A percentile compares a stretch with the other conserved stretches of the same genome.
Evolutionary conservation across 345 rosid genomes (phyloP).

Genomic region (Brassica juncea): DNA sequence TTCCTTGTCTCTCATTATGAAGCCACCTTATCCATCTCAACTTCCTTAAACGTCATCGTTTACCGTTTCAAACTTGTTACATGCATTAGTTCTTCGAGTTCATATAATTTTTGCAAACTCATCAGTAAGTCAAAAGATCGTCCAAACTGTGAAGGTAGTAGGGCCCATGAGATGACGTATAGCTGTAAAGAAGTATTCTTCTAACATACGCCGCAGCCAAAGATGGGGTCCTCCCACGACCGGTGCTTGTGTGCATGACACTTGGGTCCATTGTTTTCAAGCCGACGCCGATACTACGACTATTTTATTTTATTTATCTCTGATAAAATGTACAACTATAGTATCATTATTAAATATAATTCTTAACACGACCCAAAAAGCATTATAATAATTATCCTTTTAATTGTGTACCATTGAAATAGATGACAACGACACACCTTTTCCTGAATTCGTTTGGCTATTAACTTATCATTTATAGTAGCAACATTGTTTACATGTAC

Average conservation of each 20-base stretch:
- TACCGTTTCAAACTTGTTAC: background rate
- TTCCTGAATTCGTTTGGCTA: background rate
- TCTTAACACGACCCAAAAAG: background rate
- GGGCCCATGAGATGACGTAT: constrained; percentile 15
- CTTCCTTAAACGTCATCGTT: constrained; percentile 11
- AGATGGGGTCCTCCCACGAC: constrained; percentile 14
- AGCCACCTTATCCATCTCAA: constrained; percentile 27
- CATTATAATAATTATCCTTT: background rate
- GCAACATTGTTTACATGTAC: background rate
- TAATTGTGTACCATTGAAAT: background rate
- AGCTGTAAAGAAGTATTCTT: constrained; percentile 25
- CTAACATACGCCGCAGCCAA: constrained; percentile 36
- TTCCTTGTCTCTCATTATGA: constrained; percentile 32
- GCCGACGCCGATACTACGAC: background rate
- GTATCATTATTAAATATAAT: background rate
- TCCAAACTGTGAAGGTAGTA: constrained; percentile 23
- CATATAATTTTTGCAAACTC: background rate
- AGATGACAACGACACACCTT: background rate
- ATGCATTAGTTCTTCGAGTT: background rate
- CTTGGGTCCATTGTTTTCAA: constrained; percentile 12
- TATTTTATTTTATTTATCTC: constrained; percentile 8
- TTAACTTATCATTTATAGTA: background rate
- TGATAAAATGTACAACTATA: background rate
- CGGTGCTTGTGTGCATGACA: constrained; percentile 32
- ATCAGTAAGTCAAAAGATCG: constrained; percentile 22